These are phyloP conservation scores for Ascocoryne sarcoides DNA, from an alignment of 2,329 filamentous ascomycete genomes.

Conservation along the genomic window DNA sequence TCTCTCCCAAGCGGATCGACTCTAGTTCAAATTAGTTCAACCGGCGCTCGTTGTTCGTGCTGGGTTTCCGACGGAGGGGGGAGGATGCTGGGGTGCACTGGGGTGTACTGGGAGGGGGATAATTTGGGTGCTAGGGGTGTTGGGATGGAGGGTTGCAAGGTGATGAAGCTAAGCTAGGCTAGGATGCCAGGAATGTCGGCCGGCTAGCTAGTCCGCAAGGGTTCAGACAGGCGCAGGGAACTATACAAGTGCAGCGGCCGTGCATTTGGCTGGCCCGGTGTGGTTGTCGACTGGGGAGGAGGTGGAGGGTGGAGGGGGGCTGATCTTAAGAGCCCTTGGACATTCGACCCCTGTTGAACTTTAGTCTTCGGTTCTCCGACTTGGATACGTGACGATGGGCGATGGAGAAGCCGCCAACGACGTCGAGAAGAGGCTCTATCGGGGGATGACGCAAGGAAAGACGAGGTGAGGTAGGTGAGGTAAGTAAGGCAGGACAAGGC, in stretches of 20 bases:
- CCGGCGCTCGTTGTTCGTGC: background rate
- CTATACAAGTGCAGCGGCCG: constrained; percentile 4
- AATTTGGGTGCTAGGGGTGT: too few species aligned
- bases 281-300: background rate
- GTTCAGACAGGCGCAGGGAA: background rate
- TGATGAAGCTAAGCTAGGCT: too few species aligned
- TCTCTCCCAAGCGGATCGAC: background rate
- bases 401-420: too few species aligned
- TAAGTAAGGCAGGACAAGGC: too few species aligned
- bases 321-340: constrained; percentile 16
- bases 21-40: background rate
- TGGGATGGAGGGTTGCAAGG: too few species aligned
- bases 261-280: constrained; percentile 2
- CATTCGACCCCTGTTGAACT: constrained; percentile 16
- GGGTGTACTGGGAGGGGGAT: too few species aligned
- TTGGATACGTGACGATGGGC: too few species aligned
- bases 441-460: too few species aligned
- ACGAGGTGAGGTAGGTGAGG: too few species aligned
- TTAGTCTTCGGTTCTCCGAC: constrained; percentile 17
- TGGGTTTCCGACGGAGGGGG: constrained; percentile 2
- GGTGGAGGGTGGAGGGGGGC: constrained; percentile 3
- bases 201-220: constrained; percentile 1
- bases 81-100: too few species aligned
- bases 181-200: constrained; percentile 7
- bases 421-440: too few species aligned